These are phyloP conservation scores for Fusarium odoratissimum DNA, from an alignment of 2,329 filamentous ascomycete species.

Conservation along the genomic window DNA sequence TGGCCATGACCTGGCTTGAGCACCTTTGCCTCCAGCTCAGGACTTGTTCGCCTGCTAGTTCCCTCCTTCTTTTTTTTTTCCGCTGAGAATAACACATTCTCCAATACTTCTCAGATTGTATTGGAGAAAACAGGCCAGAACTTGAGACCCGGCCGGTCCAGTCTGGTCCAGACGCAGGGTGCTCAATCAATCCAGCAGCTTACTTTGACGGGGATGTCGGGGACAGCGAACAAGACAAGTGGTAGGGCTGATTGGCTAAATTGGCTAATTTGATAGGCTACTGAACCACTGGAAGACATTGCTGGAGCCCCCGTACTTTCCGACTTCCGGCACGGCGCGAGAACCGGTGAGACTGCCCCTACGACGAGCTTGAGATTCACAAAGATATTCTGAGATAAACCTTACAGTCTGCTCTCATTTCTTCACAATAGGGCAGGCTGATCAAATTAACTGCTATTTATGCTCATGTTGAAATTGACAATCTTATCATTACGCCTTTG, in stretches of 20 bases:
- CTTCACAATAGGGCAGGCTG: accelerated
- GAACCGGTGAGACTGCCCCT: not conserved
- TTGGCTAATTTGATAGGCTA: not conserved
- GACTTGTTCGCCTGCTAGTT: not conserved
- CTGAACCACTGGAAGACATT: not conserved
- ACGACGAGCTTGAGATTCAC: no score
- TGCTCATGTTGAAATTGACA: not conserved
- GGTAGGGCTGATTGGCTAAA: not conserved
- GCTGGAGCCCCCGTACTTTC: not conserved
- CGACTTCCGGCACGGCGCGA: not conserved
- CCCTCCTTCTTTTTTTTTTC: not conserved
- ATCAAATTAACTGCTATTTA: not conserved
- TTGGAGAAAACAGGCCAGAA: not conserved
- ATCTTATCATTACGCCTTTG: not conserved
- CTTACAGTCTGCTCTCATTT: not conserved
- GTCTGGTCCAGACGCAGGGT: not conserved
- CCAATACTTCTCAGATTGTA: not conserved
- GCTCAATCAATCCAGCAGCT: not conserved
- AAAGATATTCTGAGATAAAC: no score
- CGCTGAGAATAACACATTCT: not conserved
- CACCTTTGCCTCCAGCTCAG: not conserved
- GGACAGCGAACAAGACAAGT: not conserved
- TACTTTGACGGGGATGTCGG: not conserved
- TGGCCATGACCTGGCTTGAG: no score
- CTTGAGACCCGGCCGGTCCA: not conserved